Evolutionary conservation across 1,284 basidiomycete species (phyloP).

Genomic region (Xerocomus nothofagi): DNA sequence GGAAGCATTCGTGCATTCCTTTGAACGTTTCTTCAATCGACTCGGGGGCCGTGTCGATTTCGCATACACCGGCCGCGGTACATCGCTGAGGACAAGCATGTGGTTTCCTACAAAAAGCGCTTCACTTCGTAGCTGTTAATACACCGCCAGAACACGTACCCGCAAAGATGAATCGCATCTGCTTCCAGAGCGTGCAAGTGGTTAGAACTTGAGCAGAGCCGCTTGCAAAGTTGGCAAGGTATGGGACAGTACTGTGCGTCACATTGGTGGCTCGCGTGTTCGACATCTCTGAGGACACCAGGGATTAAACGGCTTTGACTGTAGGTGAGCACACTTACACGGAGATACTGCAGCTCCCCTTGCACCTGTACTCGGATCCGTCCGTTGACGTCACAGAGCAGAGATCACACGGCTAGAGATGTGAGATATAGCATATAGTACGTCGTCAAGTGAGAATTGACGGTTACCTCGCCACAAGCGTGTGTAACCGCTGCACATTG

Average conservation of each 20-base stretch:
- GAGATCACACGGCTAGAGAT: slow-evolving; percentile 47
- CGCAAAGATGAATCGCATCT: slow-evolving; percentile 54
- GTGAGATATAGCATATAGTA: background rate
- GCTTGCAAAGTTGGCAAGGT: slow-evolving; percentile 50
- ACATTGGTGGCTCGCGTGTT: slow-evolving; percentile 49
- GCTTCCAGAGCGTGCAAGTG: slow-evolving; percentile 51
- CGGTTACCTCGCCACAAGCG: slow-evolving; percentile 51
- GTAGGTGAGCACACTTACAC: slow-evolving; percentile 37
- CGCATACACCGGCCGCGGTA: slow-evolving; percentile 46
- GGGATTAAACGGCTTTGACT: background rate
- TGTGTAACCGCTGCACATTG: slow-evolving; percentile 51
- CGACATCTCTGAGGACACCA: slow-evolving; percentile 38
- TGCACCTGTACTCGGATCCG: slow-evolving; percentile 40
- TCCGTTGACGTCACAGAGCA: slow-evolving; percentile 29
- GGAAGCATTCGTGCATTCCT: slow-evolving; percentile 44
- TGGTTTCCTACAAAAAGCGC: slow-evolving; percentile 32
- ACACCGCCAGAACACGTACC: slow-evolving; percentile 43
- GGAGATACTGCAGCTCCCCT: slow-evolving; percentile 42
- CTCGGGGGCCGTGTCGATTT: slow-evolving; percentile 53
- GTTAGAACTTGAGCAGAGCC: slow-evolving; percentile 44
- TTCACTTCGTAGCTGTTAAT: background rate
- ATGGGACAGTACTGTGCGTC: slow-evolving; percentile 50
- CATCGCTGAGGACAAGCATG: slow-evolving; percentile 49
- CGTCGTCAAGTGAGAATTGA: background rate
- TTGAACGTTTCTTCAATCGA: slow-evolving; percentile 56